Evolutionary conservation across 1,284 basidiomycete genomes (phyloP).

Genomic region (Ceratobasidium sp.): DNA sequence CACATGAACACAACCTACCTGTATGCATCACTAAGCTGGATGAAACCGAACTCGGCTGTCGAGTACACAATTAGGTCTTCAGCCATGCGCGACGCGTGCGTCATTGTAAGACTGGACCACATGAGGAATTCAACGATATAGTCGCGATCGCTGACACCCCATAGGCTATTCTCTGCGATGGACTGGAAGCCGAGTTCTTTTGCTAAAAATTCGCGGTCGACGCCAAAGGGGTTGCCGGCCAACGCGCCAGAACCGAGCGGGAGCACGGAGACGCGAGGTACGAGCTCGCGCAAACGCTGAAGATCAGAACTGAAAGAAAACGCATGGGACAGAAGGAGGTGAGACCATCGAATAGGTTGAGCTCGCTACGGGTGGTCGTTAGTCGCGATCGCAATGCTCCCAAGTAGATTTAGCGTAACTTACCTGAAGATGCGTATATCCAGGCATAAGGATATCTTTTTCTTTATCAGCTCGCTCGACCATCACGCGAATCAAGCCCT

Average conservation of each 20-base stretch:
- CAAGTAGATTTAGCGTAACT: constrained; percentile 45
- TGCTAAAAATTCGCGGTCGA: constrained; percentile 90
- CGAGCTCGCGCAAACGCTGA: constrained; percentile 83
- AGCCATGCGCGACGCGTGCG: constrained; percentile 92
- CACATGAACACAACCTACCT: constrained; percentile 62
- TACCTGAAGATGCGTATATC: constrained; percentile 97
- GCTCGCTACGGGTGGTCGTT: constrained; percentile 70
- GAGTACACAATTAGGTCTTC: constrained; percentile 98
- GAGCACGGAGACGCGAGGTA: constrained; percentile 89
- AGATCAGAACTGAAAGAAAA: constrained; percentile 91
- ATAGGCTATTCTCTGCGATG: constrained; percentile 92
- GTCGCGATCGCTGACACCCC: constrained; percentile 96
- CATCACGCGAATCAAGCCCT: constrained; percentile 86
- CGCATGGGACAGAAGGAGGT: constrained; percentile 94
- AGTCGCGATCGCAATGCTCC: neutral
- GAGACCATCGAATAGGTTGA: constrained; percentile 98
- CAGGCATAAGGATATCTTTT: constrained; percentile 90
- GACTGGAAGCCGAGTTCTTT: constrained; percentile 85
- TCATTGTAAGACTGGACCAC: constrained; percentile 94
- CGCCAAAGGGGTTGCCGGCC: constrained; percentile 93
- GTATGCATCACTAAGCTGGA: constrained; percentile 95
- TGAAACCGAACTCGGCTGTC: constrained; percentile 95
- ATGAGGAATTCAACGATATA: constrained; percentile 98
- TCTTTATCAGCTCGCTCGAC: constrained; percentile 92
- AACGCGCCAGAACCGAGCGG: constrained; percentile 95